Base-by-base conservation (phyloP, 352 stramenopile species). In the Phytophthora macrochlamydospora region DNA sequence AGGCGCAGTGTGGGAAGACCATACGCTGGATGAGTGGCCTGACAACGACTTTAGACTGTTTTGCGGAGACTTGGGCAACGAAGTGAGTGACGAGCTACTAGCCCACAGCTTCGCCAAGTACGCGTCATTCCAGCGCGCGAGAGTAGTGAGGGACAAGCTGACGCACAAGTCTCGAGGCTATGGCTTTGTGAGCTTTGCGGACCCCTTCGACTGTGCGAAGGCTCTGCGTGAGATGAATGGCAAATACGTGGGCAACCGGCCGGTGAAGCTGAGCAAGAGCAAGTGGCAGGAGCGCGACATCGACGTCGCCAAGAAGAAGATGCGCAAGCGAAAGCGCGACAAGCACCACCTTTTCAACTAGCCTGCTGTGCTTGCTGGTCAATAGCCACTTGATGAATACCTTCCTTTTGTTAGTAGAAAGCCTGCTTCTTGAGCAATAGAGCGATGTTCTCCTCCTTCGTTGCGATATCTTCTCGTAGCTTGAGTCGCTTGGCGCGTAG, bases 21-120 rank as follows among this genome's bases (percentile, higher is more conserved):
- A 69, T 35, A 98, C 93, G 29, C 78, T 99, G 14, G 80, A 81
- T 5, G 92, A 99, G 57, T 99, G 95, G 95, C 96, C 96, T 0
- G 89, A 97, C 18, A 98, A 98, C 72, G 96, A 99, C 72, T 98
- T 98, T 75, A 90, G 96, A 2, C 75, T 99, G 13, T 99, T 99
- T 70, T 94, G 97, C 33, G 97, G 97, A 28, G 96, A 99, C 57
- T 61, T 99, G 33, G 91, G 91, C 54, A 97, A 97, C 54, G 95
- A 98, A 62, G 85, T 98, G 7, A 96, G 83, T 49, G 90, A 98
- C 64, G 77, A 97, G 62, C 64, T 97, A 48, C 65, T 96, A 12
- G 71, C 79, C 18, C 89, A 96, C 49, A 85, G 81, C 40, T 96
- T 96, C 60, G 65, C 69, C 14, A 73, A 75, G 49, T 96, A 90